These are phyloP conservation scores for Epichloe typhina DNA, from an alignment of 2,329 filamentous ascomycete species.

Conservation along the genomic window DNA sequence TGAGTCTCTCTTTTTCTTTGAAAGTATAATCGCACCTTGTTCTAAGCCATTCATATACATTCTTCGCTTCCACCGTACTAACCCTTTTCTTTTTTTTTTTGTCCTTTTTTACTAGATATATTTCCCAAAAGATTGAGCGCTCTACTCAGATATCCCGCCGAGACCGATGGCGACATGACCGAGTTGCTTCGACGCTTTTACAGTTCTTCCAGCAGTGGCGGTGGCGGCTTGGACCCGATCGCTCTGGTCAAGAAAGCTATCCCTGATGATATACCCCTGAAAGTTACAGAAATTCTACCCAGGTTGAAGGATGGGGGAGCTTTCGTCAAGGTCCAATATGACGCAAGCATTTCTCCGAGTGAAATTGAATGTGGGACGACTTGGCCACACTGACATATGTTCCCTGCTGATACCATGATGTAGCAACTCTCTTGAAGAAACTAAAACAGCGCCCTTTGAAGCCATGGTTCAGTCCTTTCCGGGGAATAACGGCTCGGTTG, in stretches of 20 bases:
- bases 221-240: conserved; percentile 38
- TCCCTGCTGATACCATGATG: not conserved
- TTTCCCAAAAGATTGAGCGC: conserved; percentile 62
- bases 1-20: conserved; percentile 80
- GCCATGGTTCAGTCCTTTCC: conserved; percentile 84
- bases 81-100: too few species aligned
- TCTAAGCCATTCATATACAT: too few species aligned
- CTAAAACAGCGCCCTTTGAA: conserved; percentile 59
- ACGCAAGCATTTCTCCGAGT: conserved; percentile 23
- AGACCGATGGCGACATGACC: conserved; percentile 34
- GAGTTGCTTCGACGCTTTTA: conserved; percentile 40
- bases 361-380: conserved; percentile 27
- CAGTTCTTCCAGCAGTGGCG: conserved; percentile 32
- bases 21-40: conserved; percentile 44
- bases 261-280: conserved; percentile 47
- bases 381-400: not conserved
- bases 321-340: conserved; percentile 70
- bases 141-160: conserved; percentile 33
- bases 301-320: conserved; percentile 89
- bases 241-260: conserved; percentile 47
- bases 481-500: conserved; percentile 53
- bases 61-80: too few species aligned
- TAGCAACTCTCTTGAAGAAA: conserved; percentile 43
- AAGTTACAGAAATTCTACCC: conserved; percentile 70
- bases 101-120: conserved; percentile 42